phyloP scores from a whole-genome alignment of 2,329 filamentous ascomycete genomes.

The Helminthosporium solani region DNA sequence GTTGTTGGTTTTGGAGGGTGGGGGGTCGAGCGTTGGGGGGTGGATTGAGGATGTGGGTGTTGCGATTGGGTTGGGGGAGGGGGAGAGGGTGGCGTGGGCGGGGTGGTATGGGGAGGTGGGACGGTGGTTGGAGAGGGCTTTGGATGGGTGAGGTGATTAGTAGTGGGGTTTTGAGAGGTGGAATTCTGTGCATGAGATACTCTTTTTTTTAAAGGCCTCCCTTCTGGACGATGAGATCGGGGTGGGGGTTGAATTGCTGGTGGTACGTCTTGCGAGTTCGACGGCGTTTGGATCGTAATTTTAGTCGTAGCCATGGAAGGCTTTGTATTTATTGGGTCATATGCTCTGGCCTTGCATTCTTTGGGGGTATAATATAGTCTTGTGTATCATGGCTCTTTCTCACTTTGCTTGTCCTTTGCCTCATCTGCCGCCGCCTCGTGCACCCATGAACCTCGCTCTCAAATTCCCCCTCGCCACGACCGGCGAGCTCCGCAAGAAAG shows the following conservation, averaged over 20 bases:
- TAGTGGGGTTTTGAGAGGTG: no score
- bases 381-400: neutral
- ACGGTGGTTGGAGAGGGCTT: conserved; percentile 14
- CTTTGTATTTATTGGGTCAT: no score
- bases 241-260: no score
- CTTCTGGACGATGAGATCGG: no score
- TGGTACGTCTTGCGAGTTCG: no score
- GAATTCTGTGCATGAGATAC: no score
- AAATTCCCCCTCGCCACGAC: conserved; percentile 31
- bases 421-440: conserved; percentile 9
- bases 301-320: no score
- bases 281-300: no score
- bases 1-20: conserved; percentile 10
- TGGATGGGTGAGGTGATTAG: conserved; percentile 3
- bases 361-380: neutral
- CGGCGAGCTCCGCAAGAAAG: conserved; percentile 38
- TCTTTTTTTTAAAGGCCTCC: no score
- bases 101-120: conserved; percentile 15
- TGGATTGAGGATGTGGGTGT: conserved; percentile 11
- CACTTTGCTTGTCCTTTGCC: conserved; percentile 3
- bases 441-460: conserved; percentile 32
- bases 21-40: conserved; percentile 17
- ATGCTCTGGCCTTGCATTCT: neutral
- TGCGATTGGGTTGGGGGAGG: conserved; percentile 9
- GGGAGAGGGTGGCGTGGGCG: conserved; percentile 11